Evolutionary conservation across 225 moss, liverwort and hornwort genomes (phyloP).

Genomic region (Antitrichia curtipendula): DNA sequence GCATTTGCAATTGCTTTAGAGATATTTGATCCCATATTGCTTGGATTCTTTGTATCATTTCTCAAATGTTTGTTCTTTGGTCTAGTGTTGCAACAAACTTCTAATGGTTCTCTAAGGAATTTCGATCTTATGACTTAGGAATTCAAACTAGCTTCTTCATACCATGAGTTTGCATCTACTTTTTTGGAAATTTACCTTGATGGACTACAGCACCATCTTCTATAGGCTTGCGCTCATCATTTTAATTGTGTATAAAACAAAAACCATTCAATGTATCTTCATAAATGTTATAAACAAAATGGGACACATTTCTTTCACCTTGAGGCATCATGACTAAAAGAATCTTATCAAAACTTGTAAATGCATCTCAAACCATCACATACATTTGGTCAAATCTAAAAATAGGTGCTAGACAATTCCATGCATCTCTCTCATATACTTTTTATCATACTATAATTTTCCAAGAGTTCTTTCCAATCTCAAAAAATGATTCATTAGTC

Average conservation of each 20-base stretch:
- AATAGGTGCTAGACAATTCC: too few relatives aligned
- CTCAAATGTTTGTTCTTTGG: background rate
- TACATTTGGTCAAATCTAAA: too few relatives aligned
- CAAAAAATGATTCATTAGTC: too few relatives aligned
- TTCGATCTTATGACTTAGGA: background rate
- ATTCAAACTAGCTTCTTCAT: background rate
- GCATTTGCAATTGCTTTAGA: background rate
- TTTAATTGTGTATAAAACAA: background rate
- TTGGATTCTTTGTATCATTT: background rate
- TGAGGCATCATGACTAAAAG: background rate
- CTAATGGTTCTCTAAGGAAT: background rate
- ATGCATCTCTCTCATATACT: too few relatives aligned
- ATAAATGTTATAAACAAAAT: background rate
- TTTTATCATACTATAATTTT: too few relatives aligned
- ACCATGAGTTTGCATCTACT: background rate
- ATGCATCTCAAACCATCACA: background rate
- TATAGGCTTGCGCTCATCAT: background rate
- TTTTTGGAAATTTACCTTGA: rapidly evolving
- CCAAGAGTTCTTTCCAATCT: too few relatives aligned
- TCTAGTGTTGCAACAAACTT: background rate
- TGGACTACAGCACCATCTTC: rapidly evolving
- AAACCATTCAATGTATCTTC: background rate
- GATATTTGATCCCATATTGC: background rate
- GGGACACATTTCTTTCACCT: rapidly evolving
- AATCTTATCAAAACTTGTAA: background rate